phyloP scores from a whole-genome alignment of 176 grass and related monocot species.

The Aegilops umbellulata region DNA sequence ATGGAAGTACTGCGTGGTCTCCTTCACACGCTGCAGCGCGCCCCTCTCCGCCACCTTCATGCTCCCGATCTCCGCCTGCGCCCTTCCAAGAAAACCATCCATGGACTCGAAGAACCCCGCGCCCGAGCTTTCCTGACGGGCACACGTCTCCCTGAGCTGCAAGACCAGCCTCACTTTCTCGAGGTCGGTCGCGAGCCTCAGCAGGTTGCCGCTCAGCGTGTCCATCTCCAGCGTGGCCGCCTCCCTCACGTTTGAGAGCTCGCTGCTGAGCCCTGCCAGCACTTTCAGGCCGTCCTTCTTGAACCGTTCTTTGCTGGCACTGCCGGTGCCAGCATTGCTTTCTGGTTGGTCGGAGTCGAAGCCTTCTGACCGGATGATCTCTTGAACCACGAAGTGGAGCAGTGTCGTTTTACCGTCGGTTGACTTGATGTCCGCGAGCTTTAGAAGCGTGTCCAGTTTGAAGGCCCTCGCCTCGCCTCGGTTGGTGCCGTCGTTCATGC shows the following conservation, averaged over 20 bases:
- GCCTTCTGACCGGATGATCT: conserved; percentile 67
- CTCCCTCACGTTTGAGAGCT: conserved; percentile 75
- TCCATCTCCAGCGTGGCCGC: conserved; percentile 66
- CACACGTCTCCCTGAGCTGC: conserved; percentile 47
- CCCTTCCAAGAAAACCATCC: conserved; percentile 44
- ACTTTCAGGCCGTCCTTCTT: conserved; percentile 59
- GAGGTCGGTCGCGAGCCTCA: conserved; percentile 48
- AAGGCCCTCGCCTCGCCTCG: conserved; percentile 50
- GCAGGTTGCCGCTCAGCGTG: conserved; percentile 30
- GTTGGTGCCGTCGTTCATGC: conserved; percentile 53
- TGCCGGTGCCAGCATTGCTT: conserved; percentile 26
- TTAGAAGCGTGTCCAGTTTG: conserved; percentile 67
- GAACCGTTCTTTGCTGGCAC: conserved; percentile 60
- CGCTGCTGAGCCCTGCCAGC: conserved; percentile 50
- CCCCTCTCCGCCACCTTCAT: conserved; percentile 42
- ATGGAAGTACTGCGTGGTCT: conserved; percentile 70
- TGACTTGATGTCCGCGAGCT: conserved; percentile 65
- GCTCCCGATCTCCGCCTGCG: conserved; percentile 27
- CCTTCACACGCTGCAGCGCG: conserved; percentile 44
- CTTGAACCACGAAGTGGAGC: conserved; percentile 79
- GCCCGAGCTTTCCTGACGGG: conserved; percentile 20
- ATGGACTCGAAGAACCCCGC: conserved; percentile 51
- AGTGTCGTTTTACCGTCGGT: conserved; percentile 60
- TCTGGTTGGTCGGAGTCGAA: conserved; percentile 29
- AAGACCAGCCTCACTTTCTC: conserved; percentile 56